Conservation (phyloP, 768 basidiomycete species). For the Lactifluus volemus region DNA sequence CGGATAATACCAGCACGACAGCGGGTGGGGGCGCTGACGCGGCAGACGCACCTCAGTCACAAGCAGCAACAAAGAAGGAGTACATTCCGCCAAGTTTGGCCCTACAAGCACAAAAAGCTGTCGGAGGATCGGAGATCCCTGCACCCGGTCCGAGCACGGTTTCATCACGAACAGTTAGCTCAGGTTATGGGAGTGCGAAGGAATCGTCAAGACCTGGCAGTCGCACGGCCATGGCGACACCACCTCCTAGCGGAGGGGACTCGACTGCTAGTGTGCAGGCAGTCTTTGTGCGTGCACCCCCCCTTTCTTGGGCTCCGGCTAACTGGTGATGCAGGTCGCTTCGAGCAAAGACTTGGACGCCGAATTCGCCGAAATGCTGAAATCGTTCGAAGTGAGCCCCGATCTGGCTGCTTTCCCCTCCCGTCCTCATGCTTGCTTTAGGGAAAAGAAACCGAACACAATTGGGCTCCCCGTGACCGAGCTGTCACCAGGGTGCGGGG, state of each 20-base stretch:
- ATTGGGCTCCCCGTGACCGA: slow-evolving; percentile 81
- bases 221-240: slow-evolving; percentile 41
- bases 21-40: slow-evolving; percentile 52
- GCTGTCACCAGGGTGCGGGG: slow-evolving; percentile 73
- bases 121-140: slow-evolving; percentile 7
- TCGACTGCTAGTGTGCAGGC: slow-evolving; percentile 42
- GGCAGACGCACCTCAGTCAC: slow-evolving; percentile 33
- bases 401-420: neutral
- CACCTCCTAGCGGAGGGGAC: slow-evolving; percentile 34
- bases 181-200: slow-evolving; percentile 41
- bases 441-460: slow-evolving; percentile 97
- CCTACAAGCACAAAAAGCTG: slow-evolving; percentile 43
- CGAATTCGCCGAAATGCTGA: slow-evolving; percentile 74
- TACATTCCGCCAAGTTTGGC: slow-evolving; percentile 72
- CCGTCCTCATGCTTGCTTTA: slow-evolving; percentile 24
- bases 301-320: neutral
- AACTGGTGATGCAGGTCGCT: slow-evolving; percentile 48
- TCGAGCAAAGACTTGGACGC: slow-evolving; percentile 77
- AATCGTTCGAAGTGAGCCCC: slow-evolving; percentile 62
- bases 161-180: slow-evolving; percentile 30
- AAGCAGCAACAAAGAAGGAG: slow-evolving; percentile 37
- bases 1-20: slow-evolving; percentile 31
- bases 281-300: slow-evolving; percentile 53
- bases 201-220: slow-evolving; percentile 50
- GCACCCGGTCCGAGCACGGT: slow-evolving; percentile 26